These are phyloP conservation scores for Coemansia sp. DNA, from an alignment of 192 early-diverging fungal genomes.

Conservation along the genomic window DNA sequence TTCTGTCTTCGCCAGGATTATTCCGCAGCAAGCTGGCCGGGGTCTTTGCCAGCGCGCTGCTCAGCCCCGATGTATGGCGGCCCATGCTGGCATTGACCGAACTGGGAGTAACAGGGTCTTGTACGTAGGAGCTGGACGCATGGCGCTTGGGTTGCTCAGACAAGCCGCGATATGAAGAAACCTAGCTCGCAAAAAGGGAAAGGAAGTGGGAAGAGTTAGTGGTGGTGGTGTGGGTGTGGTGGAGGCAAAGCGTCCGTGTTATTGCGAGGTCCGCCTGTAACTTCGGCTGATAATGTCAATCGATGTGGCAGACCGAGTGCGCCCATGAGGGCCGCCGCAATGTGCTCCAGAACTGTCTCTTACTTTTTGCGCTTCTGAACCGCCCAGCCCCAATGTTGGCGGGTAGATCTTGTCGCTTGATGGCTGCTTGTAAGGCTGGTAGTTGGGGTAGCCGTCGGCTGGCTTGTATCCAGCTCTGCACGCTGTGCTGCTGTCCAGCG, in stretches of 20 bases:
- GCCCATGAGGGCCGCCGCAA: constrained; percentile 17
- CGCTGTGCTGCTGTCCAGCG: constrained; percentile 3
- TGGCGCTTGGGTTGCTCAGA: constrained; percentile 7
- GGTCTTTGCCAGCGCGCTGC: constrained; percentile 10
- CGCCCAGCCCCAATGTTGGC: constrained; percentile 26
- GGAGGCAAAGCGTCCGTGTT: constrained; percentile 1
- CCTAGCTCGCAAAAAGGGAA: constrained; percentile 1
- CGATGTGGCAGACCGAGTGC: constrained; percentile 35
- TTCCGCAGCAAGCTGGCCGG: constrained; percentile 30
- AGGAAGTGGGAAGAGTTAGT: neutral
- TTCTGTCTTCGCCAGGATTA: constrained; percentile 31
- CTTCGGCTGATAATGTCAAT: constrained; percentile 13
- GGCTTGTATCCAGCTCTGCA: neutral
- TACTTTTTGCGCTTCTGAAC: constrained; percentile 27
- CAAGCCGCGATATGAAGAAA: neutral
- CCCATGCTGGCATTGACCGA: neutral
- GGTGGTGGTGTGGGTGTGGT: neutral
- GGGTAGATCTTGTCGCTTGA: constrained; percentile 29
- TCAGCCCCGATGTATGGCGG: constrained; percentile 6
- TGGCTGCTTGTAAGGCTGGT: neutral
- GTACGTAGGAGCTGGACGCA: neutral
- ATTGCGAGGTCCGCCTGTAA: constrained; percentile 15
- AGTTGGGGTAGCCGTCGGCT: neutral
- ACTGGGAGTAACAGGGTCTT: neutral
- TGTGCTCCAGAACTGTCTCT: constrained; percentile 14